Evolutionary conservation across 2,329 filamentous ascomycete genomes (phyloP), one percentile per base, ranked within the genome.

Genomic region (Curvularia hawaiiensis): DNA sequence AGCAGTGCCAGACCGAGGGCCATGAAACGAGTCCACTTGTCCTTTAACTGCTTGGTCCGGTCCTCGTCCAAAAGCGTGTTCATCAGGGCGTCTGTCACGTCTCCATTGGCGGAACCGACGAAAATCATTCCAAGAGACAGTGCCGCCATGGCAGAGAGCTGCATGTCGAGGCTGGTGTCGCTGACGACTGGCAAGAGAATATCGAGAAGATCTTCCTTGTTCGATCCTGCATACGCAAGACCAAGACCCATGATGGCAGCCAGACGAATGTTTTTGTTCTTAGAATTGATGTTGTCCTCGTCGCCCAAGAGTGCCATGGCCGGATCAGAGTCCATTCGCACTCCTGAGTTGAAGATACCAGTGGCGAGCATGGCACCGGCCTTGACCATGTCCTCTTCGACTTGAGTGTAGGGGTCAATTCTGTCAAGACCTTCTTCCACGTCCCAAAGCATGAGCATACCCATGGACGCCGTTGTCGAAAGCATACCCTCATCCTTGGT

Each of bases 11-110:
- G 84, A 63, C 95, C 95, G 41, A 99, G 88, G 20, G 91, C 93
- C 81, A 99, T 90, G 80, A 99, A 99, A 18, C 95, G 88, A 31
- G 93, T 95, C 95, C 95, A 99, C 79, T 98, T 99, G 79, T 98
- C 92, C 67, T 96, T 97, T 59, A 99, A 82, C 76, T 97, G 93
- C 71, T 86, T 89, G 79, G 90, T 90, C 56, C 93, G 88, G 59
- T 98, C 94, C 57, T 98, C 94, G 66, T 99, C 95, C 78, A 99
- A 86, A 67, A 99, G 83, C 0, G 94, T 96, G 54, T 90, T 91
- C 52, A 98, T 89, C 67, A 99, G 95, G 10, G 93, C 90, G 78
- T 96, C 91, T 64, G 90, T 95, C 59, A 98, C 90, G 67, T 97
- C 92, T 35, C 92, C 86, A 71, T 98, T 90, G 4, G 91, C 93